Base-by-base conservation (phyloP, 345 rosid genomes). In the Gossypium herbaceum region DNA sequence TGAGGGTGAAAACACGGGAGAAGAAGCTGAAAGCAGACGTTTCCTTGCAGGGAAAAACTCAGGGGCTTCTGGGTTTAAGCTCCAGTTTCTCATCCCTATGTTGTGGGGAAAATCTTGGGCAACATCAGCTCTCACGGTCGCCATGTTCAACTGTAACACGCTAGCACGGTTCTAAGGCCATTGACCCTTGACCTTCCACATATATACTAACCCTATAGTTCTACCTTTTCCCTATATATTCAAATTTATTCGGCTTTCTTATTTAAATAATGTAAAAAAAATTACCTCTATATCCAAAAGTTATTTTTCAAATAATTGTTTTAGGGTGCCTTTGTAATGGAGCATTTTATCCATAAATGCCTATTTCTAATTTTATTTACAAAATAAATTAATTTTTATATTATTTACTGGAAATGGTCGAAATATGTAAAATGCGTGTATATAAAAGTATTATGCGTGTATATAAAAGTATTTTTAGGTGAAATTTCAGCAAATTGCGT, bases 11-110 rank as follows among this genome's bases (percentile, higher is more conserved):
- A 34, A 68, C 3, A 48, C 1, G 7, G 43, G 15, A 48, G 1
- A 15, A 45, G 4, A 11, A 47, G 56, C 41, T 25, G 43, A 24
- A 50, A 48, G 11, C 3, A 13, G 11, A 68, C 12, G 19, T 7
- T 48, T 48, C 50, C 41, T 39, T 20, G 20, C n/a, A 45, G 65
- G 75, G 52, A 72, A 72, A 34, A 72, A 72, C 54, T 72, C 75
- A 2, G 27, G 65, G 10, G 75, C 75, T 11, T 41, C 64, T n/a
- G 75, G 75, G 54, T 72, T 56, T 19, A 72, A 45, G 7, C 34
- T 25, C 20, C 57, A 50, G 9, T 3, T 15, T 48, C 39, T 24
- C 39, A 13, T 7, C 39, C 47, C 34, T 11, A 1, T 67, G 1
- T 67, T 45, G n/a, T 41, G 15, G 12, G 55, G n/a, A 45, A 67